Evolutionary conservation across 2,329 filamentous ascomycete genomes (phyloP).

Genomic region (Claviceps fusiformis): DNA sequence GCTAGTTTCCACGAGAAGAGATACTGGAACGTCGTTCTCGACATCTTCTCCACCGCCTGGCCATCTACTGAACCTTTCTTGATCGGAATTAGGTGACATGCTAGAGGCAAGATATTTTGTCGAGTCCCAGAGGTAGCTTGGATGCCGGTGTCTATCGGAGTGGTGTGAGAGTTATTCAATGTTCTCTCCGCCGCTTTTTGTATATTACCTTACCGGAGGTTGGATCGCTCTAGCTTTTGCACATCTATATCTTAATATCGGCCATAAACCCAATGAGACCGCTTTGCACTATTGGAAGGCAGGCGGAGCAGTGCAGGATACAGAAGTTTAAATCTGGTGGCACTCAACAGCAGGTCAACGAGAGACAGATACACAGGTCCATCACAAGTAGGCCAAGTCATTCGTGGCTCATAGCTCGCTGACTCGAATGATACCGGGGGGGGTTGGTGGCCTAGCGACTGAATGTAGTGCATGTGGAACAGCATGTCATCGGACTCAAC

Average conservation of each 20-base stretch:
- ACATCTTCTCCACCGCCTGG: slow-evolving; percentile 31
- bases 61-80: slow-evolving; percentile 10
- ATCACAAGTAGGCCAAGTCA: background rate
- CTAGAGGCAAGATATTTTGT: slow-evolving; percentile 9
- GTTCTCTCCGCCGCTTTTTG: slow-evolving; percentile 28
- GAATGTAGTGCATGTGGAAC: background rate
- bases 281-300: background rate
- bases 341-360: background rate
- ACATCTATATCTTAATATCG: background rate
- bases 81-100: background rate
- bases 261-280: background rate
- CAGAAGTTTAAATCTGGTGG: too few relatives aligned
- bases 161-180: slow-evolving; percentile 37
- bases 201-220: background rate
- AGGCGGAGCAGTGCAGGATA: background rate
- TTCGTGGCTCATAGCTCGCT: background rate
- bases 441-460: background rate
- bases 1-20: slow-evolving; percentile 45
- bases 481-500: background rate
- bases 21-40: slow-evolving; percentile 50
- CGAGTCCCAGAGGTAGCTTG: slow-evolving; percentile 28
- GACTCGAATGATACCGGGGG: background rate
- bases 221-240: background rate
- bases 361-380: background rate
- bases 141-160: slow-evolving; percentile 34